Percentiles rank a stretch among this genome's conserved stretches.
These are phyloP conservation scores for Avena eriantha DNA, from an alignment of 176 grass and related monocot genomes.

Conservation along the genomic window DNA sequence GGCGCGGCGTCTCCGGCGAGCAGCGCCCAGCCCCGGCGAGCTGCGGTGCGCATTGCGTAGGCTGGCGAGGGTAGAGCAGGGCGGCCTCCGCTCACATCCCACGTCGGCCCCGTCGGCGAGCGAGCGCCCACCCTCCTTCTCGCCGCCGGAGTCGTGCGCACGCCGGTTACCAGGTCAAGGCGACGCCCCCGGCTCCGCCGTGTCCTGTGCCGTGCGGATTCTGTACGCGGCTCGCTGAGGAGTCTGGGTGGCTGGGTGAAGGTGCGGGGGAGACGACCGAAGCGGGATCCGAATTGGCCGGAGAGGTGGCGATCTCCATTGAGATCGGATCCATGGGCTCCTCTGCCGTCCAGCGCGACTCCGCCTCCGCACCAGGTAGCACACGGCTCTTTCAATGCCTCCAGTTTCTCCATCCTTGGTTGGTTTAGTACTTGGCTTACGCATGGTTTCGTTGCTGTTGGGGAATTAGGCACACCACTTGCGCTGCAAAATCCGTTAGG, in stretches of 20 bases:
- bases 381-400: not conserved
- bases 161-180: not conserved
- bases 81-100: not conserved
- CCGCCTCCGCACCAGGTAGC: conserved; percentile 38
- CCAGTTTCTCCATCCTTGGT: not conserved
- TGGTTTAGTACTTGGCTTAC: not conserved
- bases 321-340: conserved; percentile 60
- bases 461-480: not conserved
- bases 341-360: conserved; percentile 35
- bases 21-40: not conserved
- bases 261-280: not conserved
- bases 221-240: not conserved
- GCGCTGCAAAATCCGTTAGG: not conserved
- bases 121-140: not conserved
- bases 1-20: not conserved
- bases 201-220: not conserved
- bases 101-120: conserved; percentile 13
- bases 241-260: not conserved
- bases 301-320: conserved; percentile 46
- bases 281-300: conserved; percentile 31
- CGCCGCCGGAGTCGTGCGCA: not conserved
- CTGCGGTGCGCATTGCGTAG: not conserved
- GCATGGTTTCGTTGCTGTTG: not conserved
- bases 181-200: not conserved
- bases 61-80: not conserved